Conservation (phyloP, 306 rosid species). For the Boehmeria nivea region DNA sequence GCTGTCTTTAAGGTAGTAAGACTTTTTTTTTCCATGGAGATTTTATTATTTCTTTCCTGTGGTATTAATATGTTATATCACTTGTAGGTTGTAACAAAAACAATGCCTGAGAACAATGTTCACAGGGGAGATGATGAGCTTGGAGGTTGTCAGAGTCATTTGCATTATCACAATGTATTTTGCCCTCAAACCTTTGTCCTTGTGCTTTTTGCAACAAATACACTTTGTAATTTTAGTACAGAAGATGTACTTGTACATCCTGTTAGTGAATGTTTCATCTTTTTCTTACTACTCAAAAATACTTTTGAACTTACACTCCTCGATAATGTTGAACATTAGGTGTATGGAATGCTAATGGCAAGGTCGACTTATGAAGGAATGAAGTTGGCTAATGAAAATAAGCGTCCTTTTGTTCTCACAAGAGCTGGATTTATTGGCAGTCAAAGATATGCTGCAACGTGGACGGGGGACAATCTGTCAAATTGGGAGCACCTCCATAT, state of each 20-base stretch:
- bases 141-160: conserved; percentile 84
- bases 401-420: conserved; percentile 93
- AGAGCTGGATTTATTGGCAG: conserved; percentile 94
- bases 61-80: background rate
- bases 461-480: conserved; percentile 95
- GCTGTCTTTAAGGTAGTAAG: conserved; percentile 69
- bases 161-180: conserved; percentile 81
- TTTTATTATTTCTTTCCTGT: background rate
- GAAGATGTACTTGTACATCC: too few species aligned
- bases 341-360: conserved; percentile 86
- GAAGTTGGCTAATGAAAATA: conserved; percentile 58
- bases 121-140: conserved; percentile 86
- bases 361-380: conserved; percentile 91
- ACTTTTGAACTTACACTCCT: conserved; percentile 14
- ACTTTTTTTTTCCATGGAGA: background rate
- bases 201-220: conserved; percentile 7
- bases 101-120: conserved; percentile 85
- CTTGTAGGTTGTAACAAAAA: conserved; percentile 65
- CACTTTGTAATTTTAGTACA: background rate
- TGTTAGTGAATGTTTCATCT: conserved; percentile 12
- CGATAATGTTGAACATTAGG: conserved; percentile 42
- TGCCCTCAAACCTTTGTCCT: conserved; percentile 22
- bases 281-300: background rate
- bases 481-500: conserved; percentile 95
- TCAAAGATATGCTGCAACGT: conserved; percentile 93